phyloP scores from a whole-genome alignment of 2,329 filamentous ascomycete genomes.

The Ustulina deusta region DNA sequence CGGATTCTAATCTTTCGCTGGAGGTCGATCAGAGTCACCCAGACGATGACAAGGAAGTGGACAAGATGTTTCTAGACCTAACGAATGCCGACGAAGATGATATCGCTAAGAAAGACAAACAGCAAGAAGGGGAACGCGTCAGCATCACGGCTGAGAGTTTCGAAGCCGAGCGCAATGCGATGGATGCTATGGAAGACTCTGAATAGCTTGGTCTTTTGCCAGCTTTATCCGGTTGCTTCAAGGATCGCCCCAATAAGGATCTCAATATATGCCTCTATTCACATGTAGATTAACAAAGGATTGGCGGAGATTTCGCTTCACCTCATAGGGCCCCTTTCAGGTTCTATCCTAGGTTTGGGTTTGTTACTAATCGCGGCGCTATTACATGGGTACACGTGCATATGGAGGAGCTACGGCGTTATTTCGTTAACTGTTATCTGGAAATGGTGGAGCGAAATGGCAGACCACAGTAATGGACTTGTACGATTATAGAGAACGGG shows the following conservation, averaged over 20 bases:
- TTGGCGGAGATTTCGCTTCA: constrained; percentile 1
- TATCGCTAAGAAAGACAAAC: constrained; percentile 51
- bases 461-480: constrained; percentile 18
- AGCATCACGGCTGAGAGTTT: constrained; percentile 52
- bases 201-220: constrained; percentile 40
- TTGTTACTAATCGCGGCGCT: constrained; percentile 13
- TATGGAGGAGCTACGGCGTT: constrained; percentile 31
- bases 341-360: not conserved
- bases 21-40: constrained; percentile 50
- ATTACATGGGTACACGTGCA: constrained; percentile 18
- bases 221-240: not conserved
- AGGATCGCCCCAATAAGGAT: not conserved
- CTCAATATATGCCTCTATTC: not conserved
- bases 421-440: constrained; percentile 5
- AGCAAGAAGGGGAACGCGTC: constrained; percentile 51
- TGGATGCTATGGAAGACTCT: constrained; percentile 52
- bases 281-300: constrained; percentile 9
- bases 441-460: constrained; percentile 6
- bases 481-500: constrained; percentile 31
- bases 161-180: constrained; percentile 51
- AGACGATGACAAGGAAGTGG: constrained; percentile 61
- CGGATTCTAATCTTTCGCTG: constrained; percentile 57
- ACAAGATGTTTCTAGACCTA: constrained; percentile 68
- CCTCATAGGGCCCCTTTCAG: not conserved
- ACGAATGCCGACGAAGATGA: constrained; percentile 64